phyloP scores from a whole-genome alignment of 2,329 filamentous ascomycete species.

The Simplicillium aogashimaense region DNA sequence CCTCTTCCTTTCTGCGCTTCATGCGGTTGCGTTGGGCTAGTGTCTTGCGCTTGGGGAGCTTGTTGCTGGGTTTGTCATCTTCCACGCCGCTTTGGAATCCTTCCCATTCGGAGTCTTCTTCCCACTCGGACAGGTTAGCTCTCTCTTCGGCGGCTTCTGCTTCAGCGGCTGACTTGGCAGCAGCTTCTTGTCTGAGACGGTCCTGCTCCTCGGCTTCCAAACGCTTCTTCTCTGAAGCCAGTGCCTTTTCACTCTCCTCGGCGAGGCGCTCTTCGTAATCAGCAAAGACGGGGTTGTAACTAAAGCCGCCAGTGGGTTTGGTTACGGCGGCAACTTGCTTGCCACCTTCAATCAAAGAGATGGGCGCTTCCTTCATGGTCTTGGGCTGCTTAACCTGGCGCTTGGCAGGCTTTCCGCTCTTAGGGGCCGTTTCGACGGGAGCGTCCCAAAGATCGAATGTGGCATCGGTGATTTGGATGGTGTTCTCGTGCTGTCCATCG shows the following conservation, averaged over 20 bases:
- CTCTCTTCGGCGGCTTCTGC: slow-evolving; percentile 64
- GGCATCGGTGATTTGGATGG: slow-evolving; percentile 47
- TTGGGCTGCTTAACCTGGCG: slow-evolving; percentile 61
- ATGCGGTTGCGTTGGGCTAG: slow-evolving; percentile 78
- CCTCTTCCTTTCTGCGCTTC: slow-evolving; percentile 80
- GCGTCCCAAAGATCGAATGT: slow-evolving; percentile 72
- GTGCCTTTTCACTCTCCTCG: slow-evolving; percentile 66
- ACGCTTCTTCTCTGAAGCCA: slow-evolving; percentile 70
- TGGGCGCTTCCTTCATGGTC: slow-evolving; percentile 65
- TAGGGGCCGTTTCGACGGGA: slow-evolving; percentile 22
- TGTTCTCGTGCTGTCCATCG: slow-evolving; percentile 54
- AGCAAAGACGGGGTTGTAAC: slow-evolving; percentile 83
- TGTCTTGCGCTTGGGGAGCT: slow-evolving; percentile 77
- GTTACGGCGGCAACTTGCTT: slow-evolving; percentile 70
- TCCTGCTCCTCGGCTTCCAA: slow-evolving; percentile 58
- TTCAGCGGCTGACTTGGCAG: slow-evolving; percentile 59
- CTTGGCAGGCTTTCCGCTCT: slow-evolving; percentile 53
- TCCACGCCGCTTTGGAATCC: slow-evolving; percentile 76
- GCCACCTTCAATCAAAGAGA: slow-evolving; percentile 74
- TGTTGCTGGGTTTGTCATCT: slow-evolving; percentile 48
- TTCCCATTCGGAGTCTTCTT: slow-evolving; percentile 88
- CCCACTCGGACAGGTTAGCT: slow-evolving; percentile 58
- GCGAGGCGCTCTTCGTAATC: slow-evolving; percentile 75
- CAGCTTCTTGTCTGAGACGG: slow-evolving; percentile 55
- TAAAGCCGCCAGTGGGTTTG: slow-evolving; percentile 72